Evolutionary conservation across 176 grass and related monocot species (phyloP), one percentile per base, ranked within the genome.

Genomic region (Echinochloa phyllopogon): DNA sequence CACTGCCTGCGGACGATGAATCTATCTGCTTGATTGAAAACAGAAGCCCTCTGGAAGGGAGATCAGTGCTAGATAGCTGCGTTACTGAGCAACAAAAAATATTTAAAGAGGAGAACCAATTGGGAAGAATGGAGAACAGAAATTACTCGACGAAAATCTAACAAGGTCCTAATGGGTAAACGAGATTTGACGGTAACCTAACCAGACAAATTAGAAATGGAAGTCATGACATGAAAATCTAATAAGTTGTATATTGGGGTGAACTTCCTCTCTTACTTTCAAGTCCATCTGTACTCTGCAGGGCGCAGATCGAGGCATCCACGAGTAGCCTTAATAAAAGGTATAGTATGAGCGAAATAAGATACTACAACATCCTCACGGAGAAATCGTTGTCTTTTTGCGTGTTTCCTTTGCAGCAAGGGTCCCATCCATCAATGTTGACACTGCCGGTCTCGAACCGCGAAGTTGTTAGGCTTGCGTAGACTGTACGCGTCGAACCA

Each of bases 21-120:
- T 89, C 0, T 86, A 15, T 65, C 75, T 72, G 23, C 39, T 82
- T 48, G 38, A 82, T 47, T 62, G 4, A 79, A 74, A 56, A 40
- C 21, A 53, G 68, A 69, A 14, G 13, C 45, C 41, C 53, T 87
- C 42, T 24, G n/a, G 70, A 81, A 71, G 16, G 10, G 4, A 68
- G 37, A 14, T 83, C n/a, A 55, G 25, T 69, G n/a, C 20, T 64
- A 52, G 6, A 68, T 52, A 64, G 76, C 55, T 20, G 48, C 39
- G 58, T 48, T 48, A 77, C 75, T 49, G 44, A 27, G 59, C 3
- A 62, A 23, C 56, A 67, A 87, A 25, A 15, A 68, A 77, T 4
- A 37, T 59, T 58, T 69, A 41, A 41, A 84, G 68, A 58, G 49
- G 61, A 57, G 7, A 57, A 57, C 20, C 6, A n/a, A n/a, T 0